Conservation (phyloP, 441 rosid species). For the Manihot esculenta region DNA sequence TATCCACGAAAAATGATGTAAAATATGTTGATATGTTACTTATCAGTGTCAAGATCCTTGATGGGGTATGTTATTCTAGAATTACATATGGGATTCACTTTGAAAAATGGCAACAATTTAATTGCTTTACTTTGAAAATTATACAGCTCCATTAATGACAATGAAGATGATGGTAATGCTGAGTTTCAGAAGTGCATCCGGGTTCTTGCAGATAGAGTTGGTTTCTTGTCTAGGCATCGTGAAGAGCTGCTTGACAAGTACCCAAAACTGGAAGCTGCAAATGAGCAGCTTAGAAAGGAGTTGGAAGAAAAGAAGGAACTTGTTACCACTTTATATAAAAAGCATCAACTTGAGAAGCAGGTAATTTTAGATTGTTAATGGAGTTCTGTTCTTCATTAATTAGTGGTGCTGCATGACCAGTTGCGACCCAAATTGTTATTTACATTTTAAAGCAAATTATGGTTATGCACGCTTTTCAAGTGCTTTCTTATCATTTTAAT, state of each 20-base stretch:
- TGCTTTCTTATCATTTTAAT: neutral
- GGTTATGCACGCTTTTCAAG: neutral
- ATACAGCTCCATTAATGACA: conserved; percentile 63
- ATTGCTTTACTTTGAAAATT: conserved; percentile 26
- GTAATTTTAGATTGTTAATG: conserved; percentile 36
- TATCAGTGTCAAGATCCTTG: neutral
- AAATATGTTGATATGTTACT: neutral
- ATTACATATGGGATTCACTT: neutral
- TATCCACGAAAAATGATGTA: neutral
- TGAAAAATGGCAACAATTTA: conserved; percentile 20
- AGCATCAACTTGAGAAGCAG: conserved; percentile 98
- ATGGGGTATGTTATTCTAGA: neutral
- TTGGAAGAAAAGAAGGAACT: conserved; percentile 77
- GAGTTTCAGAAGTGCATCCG: conserved; percentile 76
- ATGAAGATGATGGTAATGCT: conserved; percentile 67
- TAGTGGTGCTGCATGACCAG: no score
- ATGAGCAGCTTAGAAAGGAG: conserved; percentile 76
- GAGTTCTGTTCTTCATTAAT: neutral
- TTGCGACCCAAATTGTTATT: neutral
- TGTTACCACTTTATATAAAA: conserved; percentile 62
- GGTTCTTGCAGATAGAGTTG: conserved; percentile 76
- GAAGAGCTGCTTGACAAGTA: conserved; percentile 80
- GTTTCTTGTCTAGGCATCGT: conserved; percentile 68
- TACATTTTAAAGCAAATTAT: neutral
- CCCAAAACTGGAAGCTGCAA: conserved; percentile 62